Base-by-base conservation (phyloP, 2,329 filamentous ascomycete species). In the Remersonia thermophila region DNA sequence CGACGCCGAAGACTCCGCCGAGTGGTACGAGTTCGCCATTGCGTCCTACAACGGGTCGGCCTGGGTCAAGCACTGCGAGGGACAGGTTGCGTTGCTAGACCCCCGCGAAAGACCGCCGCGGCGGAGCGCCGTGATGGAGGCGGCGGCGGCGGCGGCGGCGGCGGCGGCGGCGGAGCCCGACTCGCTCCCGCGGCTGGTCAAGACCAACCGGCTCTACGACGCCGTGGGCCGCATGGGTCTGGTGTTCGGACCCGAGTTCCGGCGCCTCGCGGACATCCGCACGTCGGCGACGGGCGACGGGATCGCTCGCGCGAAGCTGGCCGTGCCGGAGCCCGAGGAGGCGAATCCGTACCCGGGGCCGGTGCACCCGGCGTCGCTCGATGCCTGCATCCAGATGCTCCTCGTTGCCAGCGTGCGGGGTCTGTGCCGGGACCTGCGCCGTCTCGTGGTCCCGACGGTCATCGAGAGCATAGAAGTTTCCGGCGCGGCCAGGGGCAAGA, bases 51-150 rank as follows among this genome's bases (percentile, higher is more conserved):
- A 27, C 7, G 38, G 33, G 2, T 30, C 32, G 9, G 29, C 14
- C 9, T 44, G 39, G 41, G 30, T 34, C 1, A 34, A 41, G 31
- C 36, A 44, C 27, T 41, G 38, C 11, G 27, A 31, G 30, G 41
- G 41, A 10, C 27, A 38, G 13, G 28, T 34, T 3, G 12, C 15
- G 20, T 15, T 29, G 3, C 28, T 33, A 3, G 2, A n/a, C 4
- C 11, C n/a, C n/a, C n/a, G n/a, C n/a, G n/a, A n/a, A n/a, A n/a
- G n/a, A n/a, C n/a, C n/a, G n/a, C n/a, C n/a, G n/a, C n/a, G n/a
- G n/a, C n/a, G n/a, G n/a, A n/a, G n/a, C n/a, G n/a, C n/a, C n/a
- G n/a, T n/a, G n/a, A n/a, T n/a, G n/a, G n/a, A n/a, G n/a, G n/a
- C n/a, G n/a, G n/a, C n/a, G n/a, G n/a, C n/a, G n/a, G n/a, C n/a